Evolutionary conservation across 2,329 filamentous ascomycete genomes (phyloP).

Genomic region (Neobulgaria alba): DNA sequence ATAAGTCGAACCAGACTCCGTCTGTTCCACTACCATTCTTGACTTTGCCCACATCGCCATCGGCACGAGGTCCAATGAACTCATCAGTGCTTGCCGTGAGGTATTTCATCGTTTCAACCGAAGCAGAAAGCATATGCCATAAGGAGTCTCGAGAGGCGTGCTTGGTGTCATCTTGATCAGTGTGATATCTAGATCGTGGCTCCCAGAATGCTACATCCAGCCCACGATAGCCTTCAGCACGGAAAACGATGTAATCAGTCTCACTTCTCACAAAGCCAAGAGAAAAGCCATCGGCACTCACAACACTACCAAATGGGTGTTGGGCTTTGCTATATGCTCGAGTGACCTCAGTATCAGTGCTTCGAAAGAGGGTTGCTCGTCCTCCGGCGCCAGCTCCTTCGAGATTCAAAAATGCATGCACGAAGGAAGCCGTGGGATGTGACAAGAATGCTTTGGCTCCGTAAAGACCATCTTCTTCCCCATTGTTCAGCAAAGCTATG

Average conservation of each 20-base stretch:
- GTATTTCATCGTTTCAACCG: conserved; percentile 63
- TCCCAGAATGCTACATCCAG: conserved; percentile 88
- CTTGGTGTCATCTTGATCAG: conserved; percentile 73
- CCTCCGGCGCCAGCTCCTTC: conserved; percentile 93
- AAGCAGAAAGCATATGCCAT: conserved; percentile 92
- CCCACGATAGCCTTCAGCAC: conserved; percentile 72
- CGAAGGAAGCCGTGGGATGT: conserved; percentile 70
- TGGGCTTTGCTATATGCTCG: conserved; percentile 62
- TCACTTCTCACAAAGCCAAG: conserved; percentile 70
- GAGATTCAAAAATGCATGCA: conserved; percentile 86
- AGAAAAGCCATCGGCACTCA: conserved; percentile 78
- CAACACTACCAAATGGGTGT: conserved; percentile 75
- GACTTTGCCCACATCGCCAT: conserved; percentile 50
- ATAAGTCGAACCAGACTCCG: conserved; percentile 91
- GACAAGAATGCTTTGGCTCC: conserved; percentile 79
- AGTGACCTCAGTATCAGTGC: conserved; percentile 80
- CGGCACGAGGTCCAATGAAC: conserved; percentile 53
- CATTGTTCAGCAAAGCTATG: conserved; percentile 85
- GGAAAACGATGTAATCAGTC: conserved; percentile 84
- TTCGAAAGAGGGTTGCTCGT: conserved; percentile 77
- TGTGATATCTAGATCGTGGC: conserved; percentile 83
- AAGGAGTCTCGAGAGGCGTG: conserved; percentile 65
- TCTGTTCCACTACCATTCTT: conserved; percentile 57
- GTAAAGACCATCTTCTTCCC: conserved; percentile 86
- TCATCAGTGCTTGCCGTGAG: conserved; percentile 59